Conservation (phyloP, 2,329 filamentous ascomycete genomes). For the Sporothrix pallida region DNA sequence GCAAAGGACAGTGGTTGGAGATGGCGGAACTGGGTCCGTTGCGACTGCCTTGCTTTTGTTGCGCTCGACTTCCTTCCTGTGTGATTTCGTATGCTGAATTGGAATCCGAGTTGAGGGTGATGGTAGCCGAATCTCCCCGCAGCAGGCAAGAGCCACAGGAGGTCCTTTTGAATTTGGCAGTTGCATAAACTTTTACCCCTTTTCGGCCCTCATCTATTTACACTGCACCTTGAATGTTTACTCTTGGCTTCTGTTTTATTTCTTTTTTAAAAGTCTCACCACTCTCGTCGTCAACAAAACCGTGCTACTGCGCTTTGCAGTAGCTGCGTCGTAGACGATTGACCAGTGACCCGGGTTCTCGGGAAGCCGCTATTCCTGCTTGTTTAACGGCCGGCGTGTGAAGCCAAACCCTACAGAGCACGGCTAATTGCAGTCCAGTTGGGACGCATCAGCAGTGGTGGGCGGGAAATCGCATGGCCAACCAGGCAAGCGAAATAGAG, state of each 20-base stretch:
- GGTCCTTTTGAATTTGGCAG: not conserved
- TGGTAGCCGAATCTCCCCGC: not conserved
- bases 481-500: not conserved
- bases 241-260: not conserved
- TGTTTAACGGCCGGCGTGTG: not conserved
- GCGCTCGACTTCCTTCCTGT: not conserved
- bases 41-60: not conserved
- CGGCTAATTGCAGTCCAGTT: slow-evolving; percentile 1
- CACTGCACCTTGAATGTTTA: not conserved
- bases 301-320: slow-evolving; percentile 12
- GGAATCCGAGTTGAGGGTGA: not conserved
- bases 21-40: slow-evolving; percentile 23
- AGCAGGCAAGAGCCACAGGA: slow-evolving; percentile 9
- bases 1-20: not conserved
- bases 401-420: slow-evolving; percentile 16
- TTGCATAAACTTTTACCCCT: not conserved
- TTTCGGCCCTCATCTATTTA: not conserved
- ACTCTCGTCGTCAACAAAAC: not conserved
- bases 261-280: not conserved
- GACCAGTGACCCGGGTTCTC: slow-evolving; percentile 28
- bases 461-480: not conserved
- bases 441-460: not conserved
- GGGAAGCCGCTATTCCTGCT: slow-evolving; percentile 29
- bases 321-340: slow-evolving; percentile 18
- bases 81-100: not conserved